These are phyloP conservation scores for Echeveria elegans DNA, from an alignment of 164 flowering plant genomes.

Conservation along the genomic window DNA sequence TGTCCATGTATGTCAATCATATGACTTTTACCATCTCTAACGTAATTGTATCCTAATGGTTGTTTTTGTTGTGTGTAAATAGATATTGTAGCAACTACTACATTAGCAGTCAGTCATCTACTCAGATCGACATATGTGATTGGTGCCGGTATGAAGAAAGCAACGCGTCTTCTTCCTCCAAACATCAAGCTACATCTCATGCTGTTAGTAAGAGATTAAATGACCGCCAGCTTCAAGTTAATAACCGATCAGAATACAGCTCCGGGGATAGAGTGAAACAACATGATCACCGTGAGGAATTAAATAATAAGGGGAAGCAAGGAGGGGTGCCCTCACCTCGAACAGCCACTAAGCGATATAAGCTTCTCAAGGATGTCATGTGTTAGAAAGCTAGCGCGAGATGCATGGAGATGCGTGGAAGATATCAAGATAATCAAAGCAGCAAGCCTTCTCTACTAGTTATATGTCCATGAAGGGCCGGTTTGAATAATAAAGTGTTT, in stretches of 20 bases:
- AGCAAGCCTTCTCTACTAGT: background rate
- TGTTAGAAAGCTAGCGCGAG: conserved; percentile 24
- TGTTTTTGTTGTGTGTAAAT: background rate
- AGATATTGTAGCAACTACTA: conserved; percentile 95
- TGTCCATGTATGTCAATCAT: too few relatives aligned
- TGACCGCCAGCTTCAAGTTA: background rate
- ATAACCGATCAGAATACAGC: conserved; percentile 28
- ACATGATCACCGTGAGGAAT: conserved; percentile 25
- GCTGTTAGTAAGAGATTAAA: conserved; percentile 22
- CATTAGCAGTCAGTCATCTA: conserved; percentile 35
- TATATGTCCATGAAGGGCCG: background rate
- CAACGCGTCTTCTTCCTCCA: conserved; percentile 13
- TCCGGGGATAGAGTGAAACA: conserved; percentile 39
- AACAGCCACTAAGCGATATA: conserved; percentile 69
- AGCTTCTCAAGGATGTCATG: conserved; percentile 98
- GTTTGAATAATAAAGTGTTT: conserved; percentile 2
- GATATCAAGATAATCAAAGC: background rate
- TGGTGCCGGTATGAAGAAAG: conserved; percentile 81
- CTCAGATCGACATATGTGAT: conserved; percentile 45
- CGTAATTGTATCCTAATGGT: background rate
- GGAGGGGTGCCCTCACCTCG: conserved; percentile 66
- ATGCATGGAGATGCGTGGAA: conserved; percentile 4
- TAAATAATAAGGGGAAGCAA: conserved; percentile 17
- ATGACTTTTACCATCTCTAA: background rate
- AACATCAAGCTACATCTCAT: conserved; percentile 17